These are phyloP conservation scores for Lignosus rhinocerotis DNA, from an alignment of 1,284 basidiomycete species.

Conservation along the genomic window DNA sequence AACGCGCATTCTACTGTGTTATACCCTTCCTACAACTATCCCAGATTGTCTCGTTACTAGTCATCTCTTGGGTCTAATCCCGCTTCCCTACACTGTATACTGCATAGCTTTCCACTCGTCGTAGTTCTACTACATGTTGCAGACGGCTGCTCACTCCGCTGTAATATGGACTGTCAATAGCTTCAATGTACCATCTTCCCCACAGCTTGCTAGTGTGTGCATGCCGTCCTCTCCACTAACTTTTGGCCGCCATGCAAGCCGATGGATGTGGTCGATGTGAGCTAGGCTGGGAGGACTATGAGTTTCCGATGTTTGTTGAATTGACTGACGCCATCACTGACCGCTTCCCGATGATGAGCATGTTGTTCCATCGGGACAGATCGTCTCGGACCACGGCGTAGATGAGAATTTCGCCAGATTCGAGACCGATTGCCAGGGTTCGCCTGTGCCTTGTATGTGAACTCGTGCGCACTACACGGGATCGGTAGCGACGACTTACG, in stretches of 20 bases:
- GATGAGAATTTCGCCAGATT: constrained; percentile 66
- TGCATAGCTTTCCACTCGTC: constrained; percentile 48
- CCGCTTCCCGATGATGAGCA: constrained; percentile 47
- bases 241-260: constrained; percentile 63
- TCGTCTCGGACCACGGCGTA: constrained; percentile 42
- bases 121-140: constrained; percentile 40
- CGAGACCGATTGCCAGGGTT: constrained; percentile 68
- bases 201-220: constrained; percentile 53
- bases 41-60: constrained; percentile 70
- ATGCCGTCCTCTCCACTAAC: constrained; percentile 5
- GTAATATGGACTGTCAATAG: constrained; percentile 57
- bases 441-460: constrained; percentile 41
- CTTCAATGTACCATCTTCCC: constrained; percentile 81
- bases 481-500: constrained; percentile 36
- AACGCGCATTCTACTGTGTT: constrained; percentile 45
- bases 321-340: constrained; percentile 34
- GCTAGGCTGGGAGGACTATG: constrained; percentile 44
- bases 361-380: constrained; percentile 49
- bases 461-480: background rate
- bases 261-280: constrained; percentile 71
- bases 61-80: constrained; percentile 47
- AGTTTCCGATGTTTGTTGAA: background rate
- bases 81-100: constrained; percentile 68
- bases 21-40: constrained; percentile 61
- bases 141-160: constrained; percentile 37